Evolutionary conservation across 2,329 filamentous ascomycete genomes (phyloP).

Genomic region (Triangularia verruculosa): DNA sequence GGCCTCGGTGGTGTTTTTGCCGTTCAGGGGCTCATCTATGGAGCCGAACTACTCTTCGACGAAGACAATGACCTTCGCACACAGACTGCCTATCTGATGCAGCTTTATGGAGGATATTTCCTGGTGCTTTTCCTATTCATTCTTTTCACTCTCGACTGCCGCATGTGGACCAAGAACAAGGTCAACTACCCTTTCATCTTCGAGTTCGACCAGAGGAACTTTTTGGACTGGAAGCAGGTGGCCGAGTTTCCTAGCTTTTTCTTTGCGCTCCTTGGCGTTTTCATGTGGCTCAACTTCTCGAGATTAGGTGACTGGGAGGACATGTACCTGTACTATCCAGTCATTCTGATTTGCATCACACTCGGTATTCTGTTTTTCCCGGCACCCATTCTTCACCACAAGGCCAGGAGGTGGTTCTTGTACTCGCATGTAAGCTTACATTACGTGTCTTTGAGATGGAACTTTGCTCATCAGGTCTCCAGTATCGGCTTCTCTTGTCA

Average conservation of each 20-base stretch:
- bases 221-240: slow-evolving; percentile 85
- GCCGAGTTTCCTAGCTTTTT: slow-evolving; percentile 85
- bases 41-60: slow-evolving; percentile 49
- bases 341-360: slow-evolving; percentile 71
- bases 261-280: slow-evolving; percentile 71
- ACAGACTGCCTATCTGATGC: slow-evolving; percentile 68
- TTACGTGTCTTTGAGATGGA: too few species aligned
- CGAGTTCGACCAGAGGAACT: slow-evolving; percentile 84
- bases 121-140: slow-evolving; percentile 75
- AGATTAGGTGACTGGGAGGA: slow-evolving; percentile 55
- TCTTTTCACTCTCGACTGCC: slow-evolving; percentile 82
- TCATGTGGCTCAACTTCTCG: slow-evolving; percentile 87
- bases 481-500: slow-evolving; percentile 83
- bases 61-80: slow-evolving; percentile 46
- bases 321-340: slow-evolving; percentile 83
- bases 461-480: neutral
- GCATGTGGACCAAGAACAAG: slow-evolving; percentile 76
- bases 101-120: slow-evolving; percentile 93
- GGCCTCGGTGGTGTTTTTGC: slow-evolving; percentile 65
- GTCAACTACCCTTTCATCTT: slow-evolving; percentile 98
- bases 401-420: slow-evolving; percentile 78
- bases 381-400: slow-evolving; percentile 68
- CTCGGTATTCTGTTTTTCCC: slow-evolving; percentile 72
- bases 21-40: slow-evolving; percentile 64
- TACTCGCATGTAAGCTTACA: slow-evolving; percentile 71